Base-by-base conservation (phyloP, 805 yeast genomes). In the Metschnikowia lunata region DNA sequence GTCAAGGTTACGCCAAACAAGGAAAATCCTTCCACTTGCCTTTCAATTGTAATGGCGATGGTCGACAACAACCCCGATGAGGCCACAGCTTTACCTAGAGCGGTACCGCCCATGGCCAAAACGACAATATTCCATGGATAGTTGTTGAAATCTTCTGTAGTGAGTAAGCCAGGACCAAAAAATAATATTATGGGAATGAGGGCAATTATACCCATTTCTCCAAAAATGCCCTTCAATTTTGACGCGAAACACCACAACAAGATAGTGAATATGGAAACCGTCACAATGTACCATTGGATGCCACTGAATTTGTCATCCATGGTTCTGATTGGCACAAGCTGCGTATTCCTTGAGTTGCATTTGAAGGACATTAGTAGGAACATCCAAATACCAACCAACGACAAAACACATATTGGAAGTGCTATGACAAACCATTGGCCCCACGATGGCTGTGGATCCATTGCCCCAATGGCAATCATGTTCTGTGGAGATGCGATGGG, bases 401-500 rank as follows among this genome's bases (percentile, higher is more conserved):
- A 63, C 15, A 75, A 46, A 1, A 71, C 47, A 48, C 74, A 68
- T 5, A 74, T 67, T 4, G 81, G 81, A 32, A 75, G 58, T 2
- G 79, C 72, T 47, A 76, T 65, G 7, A 72, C 75, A 56, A 76
- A 76, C 81, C 81, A 76, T 50, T 76, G 70, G 15, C 79, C 80
- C 81, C 81, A 76, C 4, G 74, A 64, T 7, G 81, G 81, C 37
- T 64, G 72, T 1, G 81, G 81, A 26, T 58, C 62, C 71, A 76
- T 69, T 18, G 78, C 69, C 30, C 76, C 78, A 45, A 76, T 73
- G 14, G 80, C 80, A 45, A 76, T 68, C 65, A 76, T 74, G 43
- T 76, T 76, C 53, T 76, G 81, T 2, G 81, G 81, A 9, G 78
- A 74, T 1, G 80, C 71, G 50, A 76, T 76, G 7, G 81, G 81